Conservation (phyloP, 2,329 filamentous ascomycete genomes). For the Xylariaceae sp. region DNA sequence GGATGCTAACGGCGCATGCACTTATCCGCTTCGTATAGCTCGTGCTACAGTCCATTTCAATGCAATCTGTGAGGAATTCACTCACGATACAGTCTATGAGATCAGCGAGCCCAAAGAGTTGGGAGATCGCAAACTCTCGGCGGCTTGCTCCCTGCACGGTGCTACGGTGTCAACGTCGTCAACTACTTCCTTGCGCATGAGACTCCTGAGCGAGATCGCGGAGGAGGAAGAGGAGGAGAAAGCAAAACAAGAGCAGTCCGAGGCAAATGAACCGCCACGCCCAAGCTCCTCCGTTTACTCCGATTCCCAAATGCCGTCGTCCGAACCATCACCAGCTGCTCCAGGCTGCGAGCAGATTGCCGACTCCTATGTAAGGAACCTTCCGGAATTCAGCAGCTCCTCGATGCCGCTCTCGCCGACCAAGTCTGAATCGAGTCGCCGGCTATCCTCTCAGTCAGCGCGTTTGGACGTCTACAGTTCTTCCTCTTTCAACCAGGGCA, state of each 20-base stretch:
- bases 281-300: constrained; percentile 31
- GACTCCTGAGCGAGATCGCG: constrained; percentile 84
- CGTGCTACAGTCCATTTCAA: constrained; percentile 72
- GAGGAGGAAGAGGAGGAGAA: constrained; percentile 75
- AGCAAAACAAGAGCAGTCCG: constrained; percentile 54
- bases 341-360: constrained; percentile 49
- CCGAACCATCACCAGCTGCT: constrained; percentile 38
- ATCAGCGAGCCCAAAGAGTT: constrained; percentile 72
- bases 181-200: constrained; percentile 69
- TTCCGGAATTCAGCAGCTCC: constrained; percentile 47
- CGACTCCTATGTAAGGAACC: constrained; percentile 45
- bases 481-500: constrained; percentile 48
- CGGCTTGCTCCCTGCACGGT: constrained; percentile 83
- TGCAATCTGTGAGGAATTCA: constrained; percentile 64
- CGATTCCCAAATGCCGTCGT: constrained; percentile 18
- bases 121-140: constrained; percentile 79
- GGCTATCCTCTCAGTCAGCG: constrained; percentile 48
- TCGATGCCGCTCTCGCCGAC: constrained; percentile 42
- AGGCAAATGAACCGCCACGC: constrained; percentile 43
- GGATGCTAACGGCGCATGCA: constrained; percentile 21
- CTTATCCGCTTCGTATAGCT: constrained; percentile 47
- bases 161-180: constrained; percentile 82
- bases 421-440: constrained; percentile 38
- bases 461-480: constrained; percentile 48
- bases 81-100: constrained; percentile 78